Conservation (phyloP, 805 yeast genomes). For the Pichia paraexigua region DNA sequence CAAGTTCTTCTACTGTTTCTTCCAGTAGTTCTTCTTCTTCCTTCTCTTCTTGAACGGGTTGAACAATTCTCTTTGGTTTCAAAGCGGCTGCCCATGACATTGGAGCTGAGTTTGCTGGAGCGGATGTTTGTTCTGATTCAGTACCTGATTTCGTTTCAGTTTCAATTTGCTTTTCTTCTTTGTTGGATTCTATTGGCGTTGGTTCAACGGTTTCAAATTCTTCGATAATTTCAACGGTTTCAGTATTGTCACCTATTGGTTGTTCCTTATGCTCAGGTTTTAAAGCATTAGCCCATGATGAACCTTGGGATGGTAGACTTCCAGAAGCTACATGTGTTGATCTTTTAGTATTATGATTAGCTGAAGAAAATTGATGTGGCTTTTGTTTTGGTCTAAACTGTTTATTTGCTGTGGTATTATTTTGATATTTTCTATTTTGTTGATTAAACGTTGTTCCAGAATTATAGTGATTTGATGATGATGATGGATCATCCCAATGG, state of each 20-base stretch:
- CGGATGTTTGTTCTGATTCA: slow-evolving; percentile 16
- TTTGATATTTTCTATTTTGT: slow-evolving; percentile 3
- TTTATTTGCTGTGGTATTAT: slow-evolving; percentile 1
- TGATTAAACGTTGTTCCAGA: slow-evolving; percentile 3
- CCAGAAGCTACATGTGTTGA: slow-evolving; percentile 10
- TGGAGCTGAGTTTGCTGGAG: slow-evolving; percentile 21
- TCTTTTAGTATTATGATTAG: background rate
- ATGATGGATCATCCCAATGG: slow-evolving; percentile 8
- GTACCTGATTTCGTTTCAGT: slow-evolving; percentile 1
- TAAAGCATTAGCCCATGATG: slow-evolving; percentile 30
- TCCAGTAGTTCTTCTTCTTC: slow-evolving; percentile 2
- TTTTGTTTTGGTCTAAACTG: slow-evolving; percentile 6
- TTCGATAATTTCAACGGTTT: slow-evolving; percentile 4
- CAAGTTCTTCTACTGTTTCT: slow-evolving; percentile 6
- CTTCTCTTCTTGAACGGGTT: slow-evolving; percentile 4
- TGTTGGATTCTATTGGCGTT: background rate
- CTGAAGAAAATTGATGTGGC: background rate
- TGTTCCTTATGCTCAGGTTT: slow-evolving; percentile 13
- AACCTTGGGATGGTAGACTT: slow-evolving; percentile 16
- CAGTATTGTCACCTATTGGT: background rate
- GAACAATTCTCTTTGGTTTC: slow-evolving; percentile 12
- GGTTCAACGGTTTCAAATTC: slow-evolving; percentile 1
- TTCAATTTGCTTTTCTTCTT: background rate
- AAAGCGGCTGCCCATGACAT: slow-evolving; percentile 15
- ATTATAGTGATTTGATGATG: background rate